A percentile compares a stretch with the other conserved stretches of the same genome.
Conservation (phyloP, 2,329 filamentous ascomycete species). For the Chrysoporthe puriensis region DNA sequence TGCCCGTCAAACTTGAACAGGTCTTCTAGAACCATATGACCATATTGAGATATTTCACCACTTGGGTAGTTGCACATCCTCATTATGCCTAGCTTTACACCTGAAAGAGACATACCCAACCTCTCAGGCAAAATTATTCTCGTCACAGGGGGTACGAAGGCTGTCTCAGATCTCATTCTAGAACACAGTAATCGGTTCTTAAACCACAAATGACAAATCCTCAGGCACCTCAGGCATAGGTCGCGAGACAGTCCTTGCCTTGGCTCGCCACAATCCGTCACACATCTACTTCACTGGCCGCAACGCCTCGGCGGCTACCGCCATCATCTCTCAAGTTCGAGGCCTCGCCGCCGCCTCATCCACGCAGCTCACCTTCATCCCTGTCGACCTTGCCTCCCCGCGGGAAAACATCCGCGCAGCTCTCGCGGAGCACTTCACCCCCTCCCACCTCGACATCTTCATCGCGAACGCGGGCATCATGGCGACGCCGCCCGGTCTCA, state of each 20-base stretch:
- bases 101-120: constrained; percentile 41
- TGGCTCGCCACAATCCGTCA: constrained; percentile 48
- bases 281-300: constrained; percentile 59
- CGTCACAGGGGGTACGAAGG: constrained; percentile 45
- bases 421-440: neutral
- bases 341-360: neutral
- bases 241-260: constrained; percentile 43
- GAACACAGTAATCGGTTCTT: neutral
- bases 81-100: constrained; percentile 34
- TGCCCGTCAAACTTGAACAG: neutral
- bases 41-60: neutral
- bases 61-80: neutral
- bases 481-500: constrained; percentile 40
- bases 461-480: constrained; percentile 48
- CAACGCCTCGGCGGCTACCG: constrained; percentile 46
- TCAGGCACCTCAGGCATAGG: constrained; percentile 46
- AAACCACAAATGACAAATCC: neutral
- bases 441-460: neutral
- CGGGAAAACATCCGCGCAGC: constrained; percentile 34
- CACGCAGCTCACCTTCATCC: constrained; percentile 16
- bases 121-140: constrained; percentile 45
- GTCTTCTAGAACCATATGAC: too few species aligned
- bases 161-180: neutral
- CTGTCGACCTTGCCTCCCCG: constrained; percentile 55
- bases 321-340: constrained; percentile 37